phyloP scores from a whole-genome alignment of 176 grass and related monocot species.

The Echinochloa phyllopogon region DNA sequence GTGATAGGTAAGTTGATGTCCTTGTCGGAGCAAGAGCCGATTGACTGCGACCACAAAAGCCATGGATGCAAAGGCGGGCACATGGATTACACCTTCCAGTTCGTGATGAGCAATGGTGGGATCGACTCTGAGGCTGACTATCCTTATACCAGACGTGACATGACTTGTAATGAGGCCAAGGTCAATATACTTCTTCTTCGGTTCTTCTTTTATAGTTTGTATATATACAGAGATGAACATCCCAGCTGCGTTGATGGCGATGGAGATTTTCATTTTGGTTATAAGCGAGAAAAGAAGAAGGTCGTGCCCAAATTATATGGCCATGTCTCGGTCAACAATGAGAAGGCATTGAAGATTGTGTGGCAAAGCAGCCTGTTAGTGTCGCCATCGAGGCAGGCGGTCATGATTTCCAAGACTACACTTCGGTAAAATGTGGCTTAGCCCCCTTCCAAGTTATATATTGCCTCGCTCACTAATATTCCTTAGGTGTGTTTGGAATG shows the following conservation, averaged over 20 bases:
- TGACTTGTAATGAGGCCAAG: background rate
- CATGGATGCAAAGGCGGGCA: background rate
- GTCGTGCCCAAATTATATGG: background rate
- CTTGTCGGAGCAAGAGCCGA: constrained; percentile 61
- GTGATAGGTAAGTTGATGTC: constrained; percentile 49
- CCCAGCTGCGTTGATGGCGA: background rate
- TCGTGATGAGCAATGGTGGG: background rate
- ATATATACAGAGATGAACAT: too few species aligned
- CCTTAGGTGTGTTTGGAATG: too few species aligned
- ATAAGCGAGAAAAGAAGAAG: background rate
- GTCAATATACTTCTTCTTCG: too few species aligned
- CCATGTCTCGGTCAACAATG: background rate
- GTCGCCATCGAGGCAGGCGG: constrained; percentile 58
- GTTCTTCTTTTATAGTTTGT: too few species aligned
- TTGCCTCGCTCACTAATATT: too few species aligned
- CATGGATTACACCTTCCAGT: background rate
- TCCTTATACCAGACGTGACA: background rate
- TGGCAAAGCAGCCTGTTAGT: constrained; percentile 59
- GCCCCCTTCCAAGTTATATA: background rate
- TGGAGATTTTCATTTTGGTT: background rate
- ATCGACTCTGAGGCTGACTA: constrained; percentile 1
- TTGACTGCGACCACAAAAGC: constrained; percentile 40
- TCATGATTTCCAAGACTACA: constrained; percentile 48
- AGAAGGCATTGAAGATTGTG: constrained; percentile 50
- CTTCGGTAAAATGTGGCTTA: constrained; percentile 37